phyloP scores from a whole-genome alignment of 2,329 filamentous ascomycete species.

The Saccharata proteae region DNA sequence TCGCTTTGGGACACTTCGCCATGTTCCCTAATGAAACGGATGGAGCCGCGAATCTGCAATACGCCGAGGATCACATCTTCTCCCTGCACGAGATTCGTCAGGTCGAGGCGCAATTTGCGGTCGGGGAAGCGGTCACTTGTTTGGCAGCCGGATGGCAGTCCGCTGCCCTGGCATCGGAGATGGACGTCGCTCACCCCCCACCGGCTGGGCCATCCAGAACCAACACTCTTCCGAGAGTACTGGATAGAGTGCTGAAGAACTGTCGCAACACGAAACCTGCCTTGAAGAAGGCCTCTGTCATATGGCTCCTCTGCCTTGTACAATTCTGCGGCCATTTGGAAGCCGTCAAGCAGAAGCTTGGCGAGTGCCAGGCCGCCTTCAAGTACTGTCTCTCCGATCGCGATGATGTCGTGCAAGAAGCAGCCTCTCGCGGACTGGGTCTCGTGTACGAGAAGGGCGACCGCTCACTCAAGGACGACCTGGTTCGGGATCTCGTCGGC shows the following conservation, averaged over 20 bases:
- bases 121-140: constrained; percentile 77
- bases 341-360: constrained; percentile 60
- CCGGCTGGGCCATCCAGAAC: constrained; percentile 20
- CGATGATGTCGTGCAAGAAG: constrained; percentile 92
- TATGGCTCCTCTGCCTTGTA: constrained; percentile 87
- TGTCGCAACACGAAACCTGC: constrained; percentile 80
- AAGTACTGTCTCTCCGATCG: constrained; percentile 76
- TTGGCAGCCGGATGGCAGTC: constrained; percentile 74
- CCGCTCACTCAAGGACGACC: constrained; percentile 61
- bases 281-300: constrained; percentile 79
- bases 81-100: constrained; percentile 72
- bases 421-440: constrained; percentile 79
- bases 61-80: constrained; percentile 58
- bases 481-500: constrained; percentile 77
- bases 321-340: constrained; percentile 76
- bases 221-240: constrained; percentile 39
- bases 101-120: constrained; percentile 77
- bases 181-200: constrained; percentile 55
- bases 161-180: constrained; percentile 58
- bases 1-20: constrained; percentile 66
- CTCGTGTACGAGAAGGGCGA: constrained; percentile 91
- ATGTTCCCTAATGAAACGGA: constrained; percentile 41
- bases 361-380: constrained; percentile 75
- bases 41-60: constrained; percentile 29
- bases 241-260: constrained; percentile 64